Percentiles rank a stretch among this genome's conserved stretches.
Evolutionary conservation across 345 rosid genomes (phyloP).

Genomic region (Salix udensis): DNA sequence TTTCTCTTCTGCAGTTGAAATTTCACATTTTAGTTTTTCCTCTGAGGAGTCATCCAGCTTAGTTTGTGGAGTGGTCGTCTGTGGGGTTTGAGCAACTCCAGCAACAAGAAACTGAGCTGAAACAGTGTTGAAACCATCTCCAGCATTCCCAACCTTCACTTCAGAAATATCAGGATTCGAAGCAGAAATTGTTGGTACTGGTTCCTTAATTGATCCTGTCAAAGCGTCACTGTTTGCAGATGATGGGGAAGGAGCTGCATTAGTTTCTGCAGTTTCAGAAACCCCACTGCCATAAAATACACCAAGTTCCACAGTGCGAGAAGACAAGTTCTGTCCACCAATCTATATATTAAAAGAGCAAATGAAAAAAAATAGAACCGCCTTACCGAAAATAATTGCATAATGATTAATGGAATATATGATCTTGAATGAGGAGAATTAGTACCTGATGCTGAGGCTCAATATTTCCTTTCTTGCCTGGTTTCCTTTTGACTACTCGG

Average conservation of each 20-base stretch:
- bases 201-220: constrained; percentile 22
- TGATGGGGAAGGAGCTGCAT: constrained; percentile 20
- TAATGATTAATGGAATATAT: not conserved
- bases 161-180: constrained; percentile 26
- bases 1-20: constrained; percentile 15
- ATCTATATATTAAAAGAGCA: constrained; percentile 21
- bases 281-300: constrained; percentile 24
- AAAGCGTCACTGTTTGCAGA: constrained; percentile 25
- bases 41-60: constrained; percentile 16
- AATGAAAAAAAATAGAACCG: not conserved
- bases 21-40: constrained; percentile 27
- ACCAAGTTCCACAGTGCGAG: constrained; percentile 28
- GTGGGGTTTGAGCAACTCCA: constrained; percentile 3
- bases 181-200: constrained; percentile 22
- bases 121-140: constrained; percentile 26
- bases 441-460: constrained; percentile 49
- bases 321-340: constrained; percentile 32
- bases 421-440: not conserved
- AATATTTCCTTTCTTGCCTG: constrained; percentile 35
- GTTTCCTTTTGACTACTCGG: constrained; percentile 46
- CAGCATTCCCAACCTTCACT: constrained; percentile 23
- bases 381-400: not conserved
- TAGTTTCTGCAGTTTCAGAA: constrained; percentile 33
- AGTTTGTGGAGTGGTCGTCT: not conserved
- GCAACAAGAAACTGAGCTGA: constrained; percentile 34